Evolutionary conservation across 148 eudicot species (phyloP), one percentile per base, ranked within the genome.

Genomic region (Camellia granthamiana): DNA sequence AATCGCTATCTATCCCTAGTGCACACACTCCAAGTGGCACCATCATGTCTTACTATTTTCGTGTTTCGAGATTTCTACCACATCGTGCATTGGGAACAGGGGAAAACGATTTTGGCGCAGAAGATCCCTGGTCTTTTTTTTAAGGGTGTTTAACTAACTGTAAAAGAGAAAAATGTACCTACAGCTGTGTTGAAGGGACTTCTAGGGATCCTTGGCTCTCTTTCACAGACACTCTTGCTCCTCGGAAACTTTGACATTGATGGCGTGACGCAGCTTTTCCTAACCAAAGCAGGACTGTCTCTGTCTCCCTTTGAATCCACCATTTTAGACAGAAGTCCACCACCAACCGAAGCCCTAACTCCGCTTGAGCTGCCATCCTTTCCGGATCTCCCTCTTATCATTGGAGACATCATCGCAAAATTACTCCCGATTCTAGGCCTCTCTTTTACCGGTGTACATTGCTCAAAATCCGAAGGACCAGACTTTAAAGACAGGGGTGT

Each of bases 381-480:
- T 44, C 63, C 82, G 10, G 73, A 49, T 66, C 86, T 86, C 16
- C 85, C 81, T 62, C 93, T 79, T 55, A 89, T 81, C 88, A 92
- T 75, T 0, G 97, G 95, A 43, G 97, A 94, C 86, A 84, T 86
- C 86, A 84, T 86, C 3, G 87, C 85, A 67, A 86, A 80, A 79
- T 83, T 87, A 44, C 83, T 75, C 13, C 74, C 77, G 67, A 89
- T 85, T 42, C 72, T 80, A 62, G 86, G 69, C 88, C 91, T 84
- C 58, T 94, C 94, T 63, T 86, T 93, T 46, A 88, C 30, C 0
- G 98, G 97, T 1, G 97, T 91, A 78, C 93, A 91, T 71, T 94
- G 97, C 81, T 95, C 97, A 77, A 95, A 95, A 84, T 95, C 94
- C 84, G 92, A 82, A 61, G 92, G 90, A 46, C 87, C 88, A 5